phyloP scores from a whole-genome alignment of 1,139 yeast species.

The Magnusiomyces fungicola region DNA sequence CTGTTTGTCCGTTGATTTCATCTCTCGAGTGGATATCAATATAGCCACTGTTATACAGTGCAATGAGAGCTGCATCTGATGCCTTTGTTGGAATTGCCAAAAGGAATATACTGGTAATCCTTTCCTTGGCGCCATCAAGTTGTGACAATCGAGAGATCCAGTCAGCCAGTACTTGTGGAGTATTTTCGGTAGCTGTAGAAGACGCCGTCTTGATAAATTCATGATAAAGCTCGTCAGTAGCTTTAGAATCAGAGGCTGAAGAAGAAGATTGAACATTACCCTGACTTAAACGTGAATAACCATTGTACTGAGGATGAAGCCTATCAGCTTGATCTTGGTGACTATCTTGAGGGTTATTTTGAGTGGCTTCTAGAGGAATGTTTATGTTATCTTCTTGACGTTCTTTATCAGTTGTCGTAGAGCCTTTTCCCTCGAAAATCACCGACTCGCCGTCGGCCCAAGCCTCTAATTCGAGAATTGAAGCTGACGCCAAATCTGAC shows the following conservation, averaged over 20 bases:
- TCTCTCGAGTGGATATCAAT: slow-evolving; percentile 37
- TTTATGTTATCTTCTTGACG: background rate
- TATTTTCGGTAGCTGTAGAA: slow-evolving; percentile 28
- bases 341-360: background rate
- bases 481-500: slow-evolving; percentile 72
- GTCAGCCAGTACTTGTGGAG: slow-evolving; percentile 28
- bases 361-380: background rate
- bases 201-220: slow-evolving; percentile 58
- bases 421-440: slow-evolving; percentile 27
- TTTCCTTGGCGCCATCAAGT: slow-evolving; percentile 38
- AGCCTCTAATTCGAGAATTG: slow-evolving; percentile 78
- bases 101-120: slow-evolving; percentile 57
- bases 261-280: background rate
- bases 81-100: slow-evolving; percentile 48
- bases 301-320: background rate
- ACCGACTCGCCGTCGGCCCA: slow-evolving; percentile 66
- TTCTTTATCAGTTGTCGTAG: slow-evolving; percentile 2
- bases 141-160: slow-evolving; percentile 47
- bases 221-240: slow-evolving; percentile 52
- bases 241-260: slow-evolving; percentile 2
- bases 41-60: slow-evolving; percentile 34
- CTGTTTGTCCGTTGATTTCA: slow-evolving; percentile 38
- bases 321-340: background rate
- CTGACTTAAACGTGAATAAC: background rate
- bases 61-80: slow-evolving; percentile 36